Evolutionary conservation across 1,284 basidiomycete genomes (phyloP).

Genomic region (Psilocybe mexicana): DNA sequence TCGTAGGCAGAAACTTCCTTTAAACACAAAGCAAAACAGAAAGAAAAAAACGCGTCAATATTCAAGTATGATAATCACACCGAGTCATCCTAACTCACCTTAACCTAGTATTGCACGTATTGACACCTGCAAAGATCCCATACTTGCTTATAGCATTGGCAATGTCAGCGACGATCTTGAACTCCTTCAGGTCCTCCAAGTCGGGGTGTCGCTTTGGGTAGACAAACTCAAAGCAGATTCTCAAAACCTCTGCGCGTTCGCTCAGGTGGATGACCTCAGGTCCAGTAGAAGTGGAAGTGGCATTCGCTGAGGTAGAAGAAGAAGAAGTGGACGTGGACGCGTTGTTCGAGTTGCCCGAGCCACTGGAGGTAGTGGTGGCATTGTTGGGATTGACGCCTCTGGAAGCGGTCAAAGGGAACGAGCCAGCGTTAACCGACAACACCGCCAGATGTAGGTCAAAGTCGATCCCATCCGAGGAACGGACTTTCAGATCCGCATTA

Average conservation of each 20-base stretch:
- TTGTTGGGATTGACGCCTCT: background rate
- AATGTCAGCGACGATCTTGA: background rate
- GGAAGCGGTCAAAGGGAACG: background rate
- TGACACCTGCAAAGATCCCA: slow-evolving; percentile 10
- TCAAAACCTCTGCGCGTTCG: slow-evolving; percentile 9
- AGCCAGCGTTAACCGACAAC: background rate
- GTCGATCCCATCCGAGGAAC: background rate
- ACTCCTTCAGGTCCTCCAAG: background rate
- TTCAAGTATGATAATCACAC: background rate
- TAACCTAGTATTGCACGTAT: slow-evolving; percentile 3
- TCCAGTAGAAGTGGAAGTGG: no score
- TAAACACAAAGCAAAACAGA: background rate
- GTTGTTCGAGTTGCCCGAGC: no score
- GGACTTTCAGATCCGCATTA: background rate
- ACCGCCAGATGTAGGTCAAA: background rate
- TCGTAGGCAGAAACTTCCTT: slow-evolving; percentile 4
- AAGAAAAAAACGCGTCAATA: background rate
- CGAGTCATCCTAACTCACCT: background rate
- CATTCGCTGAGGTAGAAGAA: background rate
- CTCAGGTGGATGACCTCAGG: background rate
- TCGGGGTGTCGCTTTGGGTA: slow-evolving; percentile 12
- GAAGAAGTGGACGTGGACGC: no score
- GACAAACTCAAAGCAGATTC: slow-evolving; percentile 11
- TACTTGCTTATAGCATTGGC: slow-evolving; percentile 15
- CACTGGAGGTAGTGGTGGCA: background rate